A percentile compares a stretch with the other conserved stretches of the same genome.
Evolutionary conservation across 495 filamentous ascomycete species (phyloP).

Genomic region (Xylaria acuta): DNA sequence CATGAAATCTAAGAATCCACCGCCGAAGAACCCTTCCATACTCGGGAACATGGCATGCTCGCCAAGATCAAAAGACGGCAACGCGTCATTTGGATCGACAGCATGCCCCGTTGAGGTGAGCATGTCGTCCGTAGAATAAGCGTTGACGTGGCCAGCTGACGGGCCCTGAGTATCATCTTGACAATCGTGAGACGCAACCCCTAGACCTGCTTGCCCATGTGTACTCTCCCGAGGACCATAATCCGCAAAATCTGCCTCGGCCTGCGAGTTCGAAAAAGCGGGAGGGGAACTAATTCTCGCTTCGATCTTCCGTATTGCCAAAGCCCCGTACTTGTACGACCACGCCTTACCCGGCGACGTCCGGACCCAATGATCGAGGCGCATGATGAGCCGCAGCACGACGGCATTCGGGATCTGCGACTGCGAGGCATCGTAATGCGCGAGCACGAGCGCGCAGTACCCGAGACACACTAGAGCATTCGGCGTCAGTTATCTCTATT

Average conservation of each 20-base stretch:
- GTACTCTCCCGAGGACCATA: not conserved
- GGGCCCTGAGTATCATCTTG: conserved; percentile 5
- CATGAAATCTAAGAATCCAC: conserved; percentile 41
- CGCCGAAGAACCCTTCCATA: conserved; percentile 43
- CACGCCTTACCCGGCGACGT: conserved; percentile 39
- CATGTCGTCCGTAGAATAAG: conserved; percentile 24
- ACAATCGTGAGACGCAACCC: not conserved
- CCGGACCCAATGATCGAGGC: conserved; percentile 37
- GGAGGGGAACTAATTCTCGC: conserved; percentile 27
- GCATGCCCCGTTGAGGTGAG: conserved; percentile 19
- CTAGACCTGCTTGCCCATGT: not conserved
- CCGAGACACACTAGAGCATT: conserved; percentile 32
- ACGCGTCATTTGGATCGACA: conserved; percentile 26
- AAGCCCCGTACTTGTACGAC: conserved; percentile 36
- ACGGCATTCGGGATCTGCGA: conserved; percentile 35
- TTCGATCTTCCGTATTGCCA: conserved; percentile 38
- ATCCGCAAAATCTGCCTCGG: not conserved
- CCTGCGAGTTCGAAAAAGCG: not conserved
- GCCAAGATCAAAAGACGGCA: conserved; percentile 30
- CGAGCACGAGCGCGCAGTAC: conserved; percentile 38
- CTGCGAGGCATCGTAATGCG: conserved; percentile 38
- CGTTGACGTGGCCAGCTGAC: not conserved
- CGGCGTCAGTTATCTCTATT: not conserved
- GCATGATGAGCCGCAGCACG: conserved; percentile 33
- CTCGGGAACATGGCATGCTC: conserved; percentile 38